These are phyloP conservation scores for Cladosporium oxysporum DNA, from an alignment of 2,329 filamentous ascomycete genomes.

Conservation along the genomic window DNA sequence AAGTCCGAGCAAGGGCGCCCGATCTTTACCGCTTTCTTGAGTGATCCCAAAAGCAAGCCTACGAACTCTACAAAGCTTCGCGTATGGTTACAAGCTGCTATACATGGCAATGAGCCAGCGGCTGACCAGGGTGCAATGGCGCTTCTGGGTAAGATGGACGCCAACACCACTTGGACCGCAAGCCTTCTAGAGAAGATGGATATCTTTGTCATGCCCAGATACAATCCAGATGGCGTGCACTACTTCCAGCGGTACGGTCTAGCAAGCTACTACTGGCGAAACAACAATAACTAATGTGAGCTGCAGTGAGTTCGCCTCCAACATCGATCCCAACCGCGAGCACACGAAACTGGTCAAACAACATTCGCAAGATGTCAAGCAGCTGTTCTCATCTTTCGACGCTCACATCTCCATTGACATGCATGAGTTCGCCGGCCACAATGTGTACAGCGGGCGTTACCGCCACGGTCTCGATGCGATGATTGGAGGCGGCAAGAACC, in stretches of 20 bases:
- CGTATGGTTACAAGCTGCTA: conserved; percentile 41
- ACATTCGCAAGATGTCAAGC: conserved; percentile 37
- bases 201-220: conserved; percentile 24
- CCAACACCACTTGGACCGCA: conserved; percentile 37
- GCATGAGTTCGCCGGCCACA: conserved; percentile 39
- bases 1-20: conserved; percentile 25
- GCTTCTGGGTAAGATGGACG: conserved; percentile 39
- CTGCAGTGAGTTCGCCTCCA: conserved; percentile 29
- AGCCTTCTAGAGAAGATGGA: conserved; percentile 34
- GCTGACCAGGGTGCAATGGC: conserved; percentile 41
- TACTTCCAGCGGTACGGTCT: conserved; percentile 30
- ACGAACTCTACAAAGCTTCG: conserved; percentile 32
- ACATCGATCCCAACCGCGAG: conserved; percentile 28
- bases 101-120: conserved; percentile 43
- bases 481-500: conserved; percentile 40
- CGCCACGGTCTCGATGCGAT: conserved; percentile 40
- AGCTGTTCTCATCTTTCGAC: conserved; percentile 35
- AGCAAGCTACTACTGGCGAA: neutral
- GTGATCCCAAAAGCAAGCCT: conserved; percentile 19
- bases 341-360: conserved; percentile 35
- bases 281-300: neutral
- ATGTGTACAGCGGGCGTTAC: conserved; percentile 35
- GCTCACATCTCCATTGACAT: conserved; percentile 41
- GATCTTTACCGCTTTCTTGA: conserved; percentile 35
- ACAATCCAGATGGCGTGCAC: conserved; percentile 26